These are phyloP conservation scores for Gillenia trifoliata DNA, from an alignment of 306 rosid species.

Conservation along the genomic window DNA sequence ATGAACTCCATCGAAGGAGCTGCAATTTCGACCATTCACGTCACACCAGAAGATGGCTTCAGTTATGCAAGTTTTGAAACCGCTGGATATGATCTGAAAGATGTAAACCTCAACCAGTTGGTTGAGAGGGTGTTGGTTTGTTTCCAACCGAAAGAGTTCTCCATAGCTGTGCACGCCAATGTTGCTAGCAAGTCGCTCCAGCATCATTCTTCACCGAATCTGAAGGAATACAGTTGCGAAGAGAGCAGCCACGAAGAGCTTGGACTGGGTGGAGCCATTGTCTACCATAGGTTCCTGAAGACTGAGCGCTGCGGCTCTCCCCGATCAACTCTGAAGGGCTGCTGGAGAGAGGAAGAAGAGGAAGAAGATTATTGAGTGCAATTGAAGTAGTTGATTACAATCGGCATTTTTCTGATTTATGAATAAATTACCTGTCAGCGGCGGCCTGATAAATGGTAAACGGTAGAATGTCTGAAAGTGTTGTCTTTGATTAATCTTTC, in stretches of 20 bases:
- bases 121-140: slow-evolving; percentile 46
- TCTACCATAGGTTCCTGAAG: slow-evolving; percentile 43
- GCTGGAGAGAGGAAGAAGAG: slow-evolving; percentile 64
- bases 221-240: slow-evolving; percentile 52
- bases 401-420: background rate
- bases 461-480: background rate
- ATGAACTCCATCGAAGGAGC: slow-evolving; percentile 59
- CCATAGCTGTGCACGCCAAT: slow-evolving; percentile 52
- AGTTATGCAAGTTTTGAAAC: slow-evolving; percentile 72
- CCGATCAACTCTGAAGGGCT: slow-evolving; percentile 59
- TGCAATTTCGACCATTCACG: slow-evolving; percentile 64
- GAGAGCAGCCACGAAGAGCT: slow-evolving; percentile 54
- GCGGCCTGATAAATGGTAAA: slow-evolving; percentile 3
- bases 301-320: slow-evolving; percentile 45
- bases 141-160: slow-evolving; percentile 54
- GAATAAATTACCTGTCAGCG: slow-evolving; percentile 3
- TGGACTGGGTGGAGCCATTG: slow-evolving; percentile 54
- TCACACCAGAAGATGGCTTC: slow-evolving; percentile 48
- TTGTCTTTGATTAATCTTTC: background rate
- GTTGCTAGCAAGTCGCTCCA: slow-evolving; percentile 35
- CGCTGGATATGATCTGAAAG: slow-evolving; percentile 48
- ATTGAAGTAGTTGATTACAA: background rate
- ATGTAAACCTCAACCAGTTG: slow-evolving; percentile 25
- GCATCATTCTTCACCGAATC: slow-evolving; percentile 27
- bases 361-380: slow-evolving; percentile 36